Base-by-base conservation (phyloP, 306 rosid genomes). In the Cicer yamashitae region DNA sequence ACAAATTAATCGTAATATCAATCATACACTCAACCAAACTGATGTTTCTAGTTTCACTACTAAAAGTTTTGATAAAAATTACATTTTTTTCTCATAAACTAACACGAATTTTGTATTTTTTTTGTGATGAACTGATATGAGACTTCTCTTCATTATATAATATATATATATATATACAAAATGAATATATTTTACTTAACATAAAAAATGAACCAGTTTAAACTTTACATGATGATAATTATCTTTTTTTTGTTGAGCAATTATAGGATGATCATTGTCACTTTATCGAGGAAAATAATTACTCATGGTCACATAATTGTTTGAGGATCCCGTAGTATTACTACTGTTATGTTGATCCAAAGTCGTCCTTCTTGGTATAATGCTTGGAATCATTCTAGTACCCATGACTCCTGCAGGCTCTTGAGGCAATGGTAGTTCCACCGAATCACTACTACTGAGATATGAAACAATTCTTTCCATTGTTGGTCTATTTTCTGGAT, bases 41-140 rank as follows among this genome's bases (percentile, higher is more conserved):
- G 57, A 47, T 61, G 30, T 65, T 69, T 67, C 45, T 80, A 58
- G 51, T 68, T 67, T 77, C 75, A 54, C 61, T 77, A 51, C 45
- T 70, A 59, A 73, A 67, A 75, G 25, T 75, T 70, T 43, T 71
- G 54, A 30, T 30, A 30, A 30, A 30, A 30, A 30, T 30, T 30
- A 4, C 37, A 20, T 20, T 20, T 20, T 20, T 20, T 1, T 20
- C 22, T 20, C 22, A 20, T 1, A 20, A 20, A 20, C 22, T 50
- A 73, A 39, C 79, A 75, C 79, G 72, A 43, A 73, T 63, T 70
- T 41, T 13, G 76, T 30, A 30, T 30, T 30, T 17, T 30, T 17
- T 30, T 30, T 30, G 37, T 30, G 37, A 30, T 20, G 37, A 30
- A 30, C 37, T 30, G 3, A 30, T 30, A 30, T 30, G 37, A 30